phyloP scores from a whole-genome alignment of 2,329 filamentous ascomycete species.

The Diaporthe citriasiana region DNA sequence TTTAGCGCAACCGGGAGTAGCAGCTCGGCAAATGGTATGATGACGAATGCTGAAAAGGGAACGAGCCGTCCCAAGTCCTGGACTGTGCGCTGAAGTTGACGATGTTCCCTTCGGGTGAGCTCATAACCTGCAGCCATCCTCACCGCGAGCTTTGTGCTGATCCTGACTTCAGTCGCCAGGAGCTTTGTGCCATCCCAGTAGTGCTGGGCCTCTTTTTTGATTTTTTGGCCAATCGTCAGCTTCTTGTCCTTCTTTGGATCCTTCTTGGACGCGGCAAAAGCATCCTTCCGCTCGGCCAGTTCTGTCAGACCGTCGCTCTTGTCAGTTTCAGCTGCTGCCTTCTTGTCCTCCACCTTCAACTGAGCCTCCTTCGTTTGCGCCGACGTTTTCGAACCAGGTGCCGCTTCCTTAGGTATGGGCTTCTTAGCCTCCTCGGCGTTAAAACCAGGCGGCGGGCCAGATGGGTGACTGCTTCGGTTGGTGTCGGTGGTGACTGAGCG shows the following conservation, averaged over 20 bases:
- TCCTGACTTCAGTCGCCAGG: constrained; percentile 90
- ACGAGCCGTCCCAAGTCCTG: constrained; percentile 93
- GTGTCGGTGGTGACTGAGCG: constrained; percentile 72
- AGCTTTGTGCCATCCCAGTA: constrained; percentile 99
- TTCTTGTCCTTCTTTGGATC: constrained; percentile 80
- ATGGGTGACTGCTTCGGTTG: constrained; percentile 62
- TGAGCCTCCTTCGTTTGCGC: constrained; percentile 51
- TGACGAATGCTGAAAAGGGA: constrained; percentile 96
- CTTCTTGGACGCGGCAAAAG: constrained; percentile 72
- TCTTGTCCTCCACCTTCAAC: constrained; percentile 50
- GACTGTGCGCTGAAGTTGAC: constrained; percentile 92
- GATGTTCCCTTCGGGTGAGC: constrained; percentile 90
- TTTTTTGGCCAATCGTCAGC: constrained; percentile 88
- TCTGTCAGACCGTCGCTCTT: constrained; percentile 66
- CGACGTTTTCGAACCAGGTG: constrained; percentile 53
- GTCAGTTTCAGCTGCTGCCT: constrained; percentile 47
- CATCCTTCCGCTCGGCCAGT: constrained; percentile 75
- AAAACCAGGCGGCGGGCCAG: constrained; percentile 88
- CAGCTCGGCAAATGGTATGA: constrained; percentile 95
- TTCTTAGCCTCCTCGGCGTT: constrained; percentile 92
- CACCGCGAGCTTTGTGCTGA: constrained; percentile 89
- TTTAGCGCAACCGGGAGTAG: constrained; percentile 92
- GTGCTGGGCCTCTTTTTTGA: constrained; percentile 93
- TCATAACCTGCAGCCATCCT: constrained; percentile 99
- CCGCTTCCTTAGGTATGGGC: constrained; percentile 74